These are phyloP conservation scores for Calendula officinalis DNA, from an alignment of 129 eudicot species.

Conservation along the genomic window DNA sequence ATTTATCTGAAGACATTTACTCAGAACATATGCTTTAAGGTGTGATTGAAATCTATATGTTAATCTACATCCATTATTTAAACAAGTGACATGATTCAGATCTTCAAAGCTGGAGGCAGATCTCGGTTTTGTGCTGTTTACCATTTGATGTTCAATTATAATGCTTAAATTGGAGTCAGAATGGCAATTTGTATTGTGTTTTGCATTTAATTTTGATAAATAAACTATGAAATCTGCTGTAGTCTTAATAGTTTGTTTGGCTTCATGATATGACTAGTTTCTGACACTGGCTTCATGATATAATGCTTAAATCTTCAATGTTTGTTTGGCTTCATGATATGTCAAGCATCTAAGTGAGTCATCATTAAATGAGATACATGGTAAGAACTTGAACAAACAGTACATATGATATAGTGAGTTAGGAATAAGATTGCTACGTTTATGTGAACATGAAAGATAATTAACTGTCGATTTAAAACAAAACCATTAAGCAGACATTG, in stretches of 20 bases:
- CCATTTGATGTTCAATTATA: slow-evolving; percentile 3
- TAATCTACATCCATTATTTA: neutral
- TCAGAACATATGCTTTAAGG: neutral
- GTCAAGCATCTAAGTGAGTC: slow-evolving; percentile 37
- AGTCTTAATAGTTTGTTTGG: slow-evolving; percentile 18
- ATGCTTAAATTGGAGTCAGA: slow-evolving; percentile 1
- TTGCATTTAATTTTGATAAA: neutral
- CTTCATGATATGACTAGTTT: slow-evolving; percentile 51
- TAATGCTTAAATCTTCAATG: too few species aligned
- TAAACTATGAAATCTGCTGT: slow-evolving; percentile 7
- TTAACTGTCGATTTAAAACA: neutral
- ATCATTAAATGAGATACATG: slow-evolving; percentile 39
- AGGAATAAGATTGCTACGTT: neutral
- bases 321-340: slow-evolving; percentile 57
- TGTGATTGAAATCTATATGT: neutral
- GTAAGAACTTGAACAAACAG: slow-evolving; percentile 23
- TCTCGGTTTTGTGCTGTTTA: neutral
- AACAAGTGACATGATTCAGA: neutral
- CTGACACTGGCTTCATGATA: slow-evolving; percentile 90
- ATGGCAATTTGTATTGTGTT: neutral
- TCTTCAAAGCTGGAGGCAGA: slow-evolving; percentile 7
- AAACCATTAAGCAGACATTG: slow-evolving; percentile 11
- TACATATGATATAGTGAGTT: neutral
- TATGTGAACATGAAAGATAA: neutral
- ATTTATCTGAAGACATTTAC: neutral